Evolutionary conservation across 306 rosid species (phyloP).

Genomic region (Quercus aquifolioides): DNA sequence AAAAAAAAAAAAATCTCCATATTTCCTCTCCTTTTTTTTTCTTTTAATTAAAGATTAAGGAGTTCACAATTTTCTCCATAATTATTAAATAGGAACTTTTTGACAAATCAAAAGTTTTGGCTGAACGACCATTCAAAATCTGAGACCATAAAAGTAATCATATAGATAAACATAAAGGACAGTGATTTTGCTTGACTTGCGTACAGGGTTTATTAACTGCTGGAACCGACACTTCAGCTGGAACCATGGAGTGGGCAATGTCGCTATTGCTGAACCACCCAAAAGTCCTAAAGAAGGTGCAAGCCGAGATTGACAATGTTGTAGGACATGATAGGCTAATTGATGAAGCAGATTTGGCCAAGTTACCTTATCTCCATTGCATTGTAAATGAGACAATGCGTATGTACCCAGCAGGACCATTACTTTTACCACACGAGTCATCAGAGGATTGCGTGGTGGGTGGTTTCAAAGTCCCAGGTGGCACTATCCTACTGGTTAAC

Average conservation of each 20-base stretch:
- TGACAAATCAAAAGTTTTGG: too few species aligned
- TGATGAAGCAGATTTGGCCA: constrained; percentile 28
- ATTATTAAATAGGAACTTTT: too few species aligned
- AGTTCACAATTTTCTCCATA: too few species aligned
- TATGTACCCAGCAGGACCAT: constrained; percentile 32
- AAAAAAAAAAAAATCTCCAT: too few species aligned
- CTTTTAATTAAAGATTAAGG: too few species aligned
- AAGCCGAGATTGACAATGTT: constrained; percentile 7
- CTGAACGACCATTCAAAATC: too few species aligned
- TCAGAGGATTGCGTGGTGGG: constrained; percentile 27
- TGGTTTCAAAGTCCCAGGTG: constrained; percentile 32
- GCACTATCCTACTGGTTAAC: constrained; percentile 40
- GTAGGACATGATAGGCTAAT: constrained; percentile 21
- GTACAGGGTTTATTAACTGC: constrained; percentile 24
- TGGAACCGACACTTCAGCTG: constrained; percentile 31
- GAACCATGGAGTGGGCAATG: constrained; percentile 40
- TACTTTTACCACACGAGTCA: constrained; percentile 30
- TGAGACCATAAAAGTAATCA: too few species aligned
- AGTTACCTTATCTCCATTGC: constrained; percentile 27
- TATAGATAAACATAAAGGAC: not conserved
- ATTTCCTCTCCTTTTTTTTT: too few species aligned
- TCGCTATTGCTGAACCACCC: constrained; percentile 39
- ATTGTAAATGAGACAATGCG: constrained; percentile 35
- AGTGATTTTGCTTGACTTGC: not conserved
- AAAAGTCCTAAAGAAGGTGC: constrained; percentile 4